Evolutionary conservation across 768 basidiomycete genomes (phyloP), one percentile per base, ranked within the genome.

Genomic region (Russula griseocarnosa): DNA sequence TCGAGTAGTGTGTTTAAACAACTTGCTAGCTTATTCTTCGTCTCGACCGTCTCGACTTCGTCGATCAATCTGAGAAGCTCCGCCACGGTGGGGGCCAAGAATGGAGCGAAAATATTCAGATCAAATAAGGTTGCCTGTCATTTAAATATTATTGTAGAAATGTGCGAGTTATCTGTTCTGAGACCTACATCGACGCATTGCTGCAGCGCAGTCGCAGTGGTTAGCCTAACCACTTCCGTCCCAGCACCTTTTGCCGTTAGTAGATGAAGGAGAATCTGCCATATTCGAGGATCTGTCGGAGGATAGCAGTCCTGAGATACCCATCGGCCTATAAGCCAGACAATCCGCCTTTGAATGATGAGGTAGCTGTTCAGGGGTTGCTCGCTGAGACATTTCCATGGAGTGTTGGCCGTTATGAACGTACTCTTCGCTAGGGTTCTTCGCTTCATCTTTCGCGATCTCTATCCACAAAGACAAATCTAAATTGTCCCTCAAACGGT

Each of bases 301-400:
- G 81, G 77, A 22, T 81, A 74, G 66, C 85, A 85, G 62, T 82
- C 80, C 53, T 93, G 88, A 16, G 83, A 78, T 38, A 93, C 81
- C 90, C 92, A 94, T 79, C 87, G 89, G 28, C 95, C 94, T 52
- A 98, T 82, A 5, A 98, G 77, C 94, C 94, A 97, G 1, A 95
- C 94, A 67, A 98, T 89, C 36, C 95, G 84, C n/a, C 94, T 84
- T 74, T 98, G 96, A 65, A 98, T 83, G 59, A 98, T 90, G 0
- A 91, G 89, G 72, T 89, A 93, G 62, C 94, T 96, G 61, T 32
- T 58, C 26, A 47, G 59, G 57, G 55, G 64, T 61, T 46, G 34
- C 53, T 44, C 22, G 13, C 11, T 52, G 13, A 36, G n/a, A 38
- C 34, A 60, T 61, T 32, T 13, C 8, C 22, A 10, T 36, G 28